These are phyloP conservation scores for Diaporthe longicolla DNA, from an alignment of 2,329 filamentous ascomycete species.

Conservation along the genomic window DNA sequence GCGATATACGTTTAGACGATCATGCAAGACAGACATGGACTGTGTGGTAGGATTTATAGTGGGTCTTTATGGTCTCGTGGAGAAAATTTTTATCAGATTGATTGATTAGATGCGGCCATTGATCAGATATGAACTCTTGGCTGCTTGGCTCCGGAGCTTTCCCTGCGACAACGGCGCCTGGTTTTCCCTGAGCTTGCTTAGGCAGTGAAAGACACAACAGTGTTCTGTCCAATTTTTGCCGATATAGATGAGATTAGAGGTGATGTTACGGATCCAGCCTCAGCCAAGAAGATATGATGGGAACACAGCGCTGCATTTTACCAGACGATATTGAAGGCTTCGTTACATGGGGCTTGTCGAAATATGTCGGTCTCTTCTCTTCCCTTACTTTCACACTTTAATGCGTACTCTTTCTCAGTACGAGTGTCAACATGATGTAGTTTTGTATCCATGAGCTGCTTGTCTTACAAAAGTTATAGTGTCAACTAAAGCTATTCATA, in stretches of 20 bases:
- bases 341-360: no score
- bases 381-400: no score
- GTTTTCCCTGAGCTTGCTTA: neutral
- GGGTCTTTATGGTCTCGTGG: neutral
- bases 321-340: no score
- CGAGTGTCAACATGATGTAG: no score
- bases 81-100: slow-evolving; percentile 22
- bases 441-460: no score
- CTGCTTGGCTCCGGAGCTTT: neutral
- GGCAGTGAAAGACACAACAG: neutral
- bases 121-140: slow-evolving; percentile 1
- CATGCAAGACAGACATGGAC: neutral
- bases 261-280: neutral
- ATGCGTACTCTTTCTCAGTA: no score
- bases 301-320: no score
- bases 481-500: no score
- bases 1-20: neutral
- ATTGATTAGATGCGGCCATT: slow-evolving; percentile 21
- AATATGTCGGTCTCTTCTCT: no score
- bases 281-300: neutral
- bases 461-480: no score
- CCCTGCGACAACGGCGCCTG: neutral
- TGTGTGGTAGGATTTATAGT: neutral
- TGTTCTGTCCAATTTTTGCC: neutral
- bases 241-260: neutral